Base-by-base conservation (phyloP, 495 filamentous ascomycete species). In the Penicillium nucicola region DNA sequence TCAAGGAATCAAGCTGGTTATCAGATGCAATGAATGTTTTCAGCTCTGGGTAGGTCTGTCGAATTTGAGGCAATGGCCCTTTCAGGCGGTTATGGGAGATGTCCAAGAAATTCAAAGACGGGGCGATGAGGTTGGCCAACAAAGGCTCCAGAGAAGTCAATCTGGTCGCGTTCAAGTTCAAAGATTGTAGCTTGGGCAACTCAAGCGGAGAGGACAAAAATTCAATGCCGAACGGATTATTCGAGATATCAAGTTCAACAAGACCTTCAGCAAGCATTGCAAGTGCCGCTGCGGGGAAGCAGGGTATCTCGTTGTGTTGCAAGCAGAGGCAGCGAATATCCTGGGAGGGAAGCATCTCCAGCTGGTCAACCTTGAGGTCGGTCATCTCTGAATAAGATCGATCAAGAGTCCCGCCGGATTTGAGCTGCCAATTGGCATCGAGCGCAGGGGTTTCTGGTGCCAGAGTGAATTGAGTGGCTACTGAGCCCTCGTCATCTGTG, bases 81-180 rank as follows among this genome's bases (percentile, higher is more conserved):
- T 81, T 77, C 19, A 97, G 71, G 18, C 85, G 83, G 60, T 96
- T 97, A 56, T 82, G 81, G 19, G 86, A 89, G 18, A 95, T 75
- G 65, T 97, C 86, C 0, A 96, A 76, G 51, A 85, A 83, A 23
- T 83, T 77, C 11, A 97, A 77, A 32, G 73, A 74, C 0, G 90
- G 88, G 0, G 91, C 89, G 14, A 75, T 69, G 11, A 96, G 76
- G 48, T 82, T 75, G 3, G 74, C 62, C 14, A 82, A 68, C 3
- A 96, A 66, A 14, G 84, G 80, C 7, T 77, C 71, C 7, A 96
- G 66, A 1, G 80, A 78, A 1, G 78, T 83, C 49, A 96, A 74
- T 23, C 77, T 78, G 56, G 92, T 89, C 8, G 77, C 76, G 41
- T 80, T 75, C 17, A 97, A 66, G 58, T 85, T 89, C 42, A 97